These are phyloP conservation scores for Delphinella strobiligena DNA, from an alignment of 2,329 filamentous ascomycete genomes.

Conservation along the genomic window DNA sequence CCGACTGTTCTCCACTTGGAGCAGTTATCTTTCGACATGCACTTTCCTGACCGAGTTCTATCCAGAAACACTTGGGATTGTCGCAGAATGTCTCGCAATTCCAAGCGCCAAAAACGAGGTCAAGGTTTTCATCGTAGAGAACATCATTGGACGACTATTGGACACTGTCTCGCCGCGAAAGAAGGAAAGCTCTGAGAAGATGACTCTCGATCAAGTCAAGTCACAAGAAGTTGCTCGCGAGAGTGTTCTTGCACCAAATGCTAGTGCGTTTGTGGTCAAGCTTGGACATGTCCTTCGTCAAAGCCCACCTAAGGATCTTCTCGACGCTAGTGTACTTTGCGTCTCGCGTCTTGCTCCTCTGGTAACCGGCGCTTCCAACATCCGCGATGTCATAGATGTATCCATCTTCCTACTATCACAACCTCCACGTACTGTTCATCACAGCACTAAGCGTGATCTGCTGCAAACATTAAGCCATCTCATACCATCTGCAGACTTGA, in stretches of 20 bases:
- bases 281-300: slow-evolving; percentile 43
- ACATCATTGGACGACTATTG: slow-evolving; percentile 60
- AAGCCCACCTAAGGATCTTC: slow-evolving; percentile 56
- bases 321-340: slow-evolving; percentile 67
- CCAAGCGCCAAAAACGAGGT: slow-evolving; percentile 76
- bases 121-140: slow-evolving; percentile 63
- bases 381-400: slow-evolving; percentile 67
- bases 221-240: slow-evolving; percentile 43
- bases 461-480: slow-evolving; percentile 73
- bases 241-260: slow-evolving; percentile 50
- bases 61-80: slow-evolving; percentile 47
- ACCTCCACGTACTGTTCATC: slow-evolving; percentile 70
- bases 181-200: slow-evolving; percentile 19
- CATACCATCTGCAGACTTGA: slow-evolving; percentile 50
- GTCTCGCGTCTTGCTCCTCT: slow-evolving; percentile 65
- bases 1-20: slow-evolving; percentile 72
- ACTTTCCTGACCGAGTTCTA: slow-evolving; percentile 57
- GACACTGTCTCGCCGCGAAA: slow-evolving; percentile 35
- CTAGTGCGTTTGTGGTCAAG: slow-evolving; percentile 50
- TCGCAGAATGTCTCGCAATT: slow-evolving; percentile 61
- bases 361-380: slow-evolving; percentile 55
- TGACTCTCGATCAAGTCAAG: slow-evolving; percentile 2
- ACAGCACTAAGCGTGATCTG: slow-evolving; percentile 70
- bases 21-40: slow-evolving; percentile 52
- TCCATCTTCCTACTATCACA: slow-evolving; percentile 72